These are phyloP conservation scores for Wilhelminamyces savonicus DNA, from an alignment of 805 yeast species.

Conservation along the genomic window DNA sequence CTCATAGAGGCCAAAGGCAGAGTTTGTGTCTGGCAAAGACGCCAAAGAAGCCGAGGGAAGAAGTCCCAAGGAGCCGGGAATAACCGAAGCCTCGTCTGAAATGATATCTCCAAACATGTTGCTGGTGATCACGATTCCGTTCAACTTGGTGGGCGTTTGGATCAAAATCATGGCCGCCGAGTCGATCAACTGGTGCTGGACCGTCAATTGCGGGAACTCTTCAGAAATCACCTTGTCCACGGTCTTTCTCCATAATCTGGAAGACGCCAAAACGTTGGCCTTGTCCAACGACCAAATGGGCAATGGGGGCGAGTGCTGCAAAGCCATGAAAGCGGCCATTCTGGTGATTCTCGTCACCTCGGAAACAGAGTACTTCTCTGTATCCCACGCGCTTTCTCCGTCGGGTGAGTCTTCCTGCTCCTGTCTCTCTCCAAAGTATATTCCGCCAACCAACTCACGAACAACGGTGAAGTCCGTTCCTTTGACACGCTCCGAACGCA, in stretches of 20 bases:
- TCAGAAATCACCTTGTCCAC: slow-evolving; percentile 76
- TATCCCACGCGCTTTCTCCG: slow-evolving; percentile 79
- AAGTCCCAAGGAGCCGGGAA: slow-evolving; percentile 95
- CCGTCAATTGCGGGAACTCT: slow-evolving; percentile 84
- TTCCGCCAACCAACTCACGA: slow-evolving; percentile 96
- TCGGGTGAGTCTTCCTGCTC: slow-evolving; percentile 75
- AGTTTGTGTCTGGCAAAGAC: slow-evolving; percentile 91
- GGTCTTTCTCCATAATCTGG: slow-evolving; percentile 93
- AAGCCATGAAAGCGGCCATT: slow-evolving; percentile 96
- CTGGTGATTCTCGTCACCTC: slow-evolving; percentile 95
- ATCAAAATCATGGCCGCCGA: slow-evolving; percentile 98
- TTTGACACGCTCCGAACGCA: slow-evolving; percentile 73
- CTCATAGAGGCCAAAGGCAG: slow-evolving; percentile 93
- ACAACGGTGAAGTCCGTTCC: slow-evolving; percentile 93
- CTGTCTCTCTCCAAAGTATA: slow-evolving; percentile 91
- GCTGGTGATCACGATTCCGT: slow-evolving; percentile 87
- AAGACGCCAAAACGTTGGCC: slow-evolving; percentile 95
- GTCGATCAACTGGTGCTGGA: slow-evolving; percentile 94
- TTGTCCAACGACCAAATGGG: slow-evolving; percentile 96
- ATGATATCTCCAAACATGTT: slow-evolving; percentile 99
- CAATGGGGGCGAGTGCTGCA: slow-evolving; percentile 87
- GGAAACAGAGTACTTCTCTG: slow-evolving; percentile 84
- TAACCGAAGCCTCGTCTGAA: slow-evolving; percentile 95
- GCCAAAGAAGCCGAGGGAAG: slow-evolving; percentile 95
- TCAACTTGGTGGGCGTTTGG: slow-evolving; percentile 83